These are phyloP conservation scores for Xylariales sp. DNA, from an alignment of 2,329 filamentous ascomycete species.

Conservation along the genomic window DNA sequence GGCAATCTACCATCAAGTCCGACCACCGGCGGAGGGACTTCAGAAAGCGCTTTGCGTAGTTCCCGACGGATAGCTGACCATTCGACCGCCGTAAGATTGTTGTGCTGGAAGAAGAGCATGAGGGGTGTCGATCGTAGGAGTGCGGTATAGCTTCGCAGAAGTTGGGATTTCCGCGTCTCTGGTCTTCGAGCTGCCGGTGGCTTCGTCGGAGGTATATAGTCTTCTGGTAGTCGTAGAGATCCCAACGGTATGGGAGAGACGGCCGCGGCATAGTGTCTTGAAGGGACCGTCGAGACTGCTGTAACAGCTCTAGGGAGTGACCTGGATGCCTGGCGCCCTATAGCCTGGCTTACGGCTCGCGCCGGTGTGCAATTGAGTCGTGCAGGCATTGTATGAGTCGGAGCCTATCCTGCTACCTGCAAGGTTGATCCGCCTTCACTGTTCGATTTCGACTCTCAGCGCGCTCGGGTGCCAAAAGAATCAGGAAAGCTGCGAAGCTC, in stretches of 20 bases:
- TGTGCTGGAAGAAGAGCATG: conserved; percentile 75
- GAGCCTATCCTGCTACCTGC: not conserved
- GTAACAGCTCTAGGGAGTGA: conserved; percentile 6
- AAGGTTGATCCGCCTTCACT: no score
- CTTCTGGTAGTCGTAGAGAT: conserved; percentile 34
- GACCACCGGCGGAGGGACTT: conserved; percentile 32
- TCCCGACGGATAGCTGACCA: conserved; percentile 70
- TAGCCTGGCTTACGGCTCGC: conserved; percentile 5
- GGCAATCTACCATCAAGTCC: conserved; percentile 33
- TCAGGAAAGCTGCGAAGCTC: no score
- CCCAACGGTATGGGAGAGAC: conserved; percentile 15
- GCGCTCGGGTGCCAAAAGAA: no score
- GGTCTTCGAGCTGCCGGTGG: conserved; percentile 83
- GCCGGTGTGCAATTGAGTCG: conserved; percentile 12
- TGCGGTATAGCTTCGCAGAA: conserved; percentile 81
- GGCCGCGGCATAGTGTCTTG: conserved; percentile 22
- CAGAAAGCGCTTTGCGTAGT: conserved; percentile 44
- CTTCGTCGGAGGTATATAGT: conserved; percentile 63
- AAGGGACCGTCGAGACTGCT: not conserved
- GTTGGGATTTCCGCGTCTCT: conserved; percentile 84
- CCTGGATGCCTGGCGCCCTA: conserved; percentile 3
- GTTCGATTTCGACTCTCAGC: no score
- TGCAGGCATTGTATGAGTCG: conserved; percentile 10
- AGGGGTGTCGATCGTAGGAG: conserved; percentile 80
- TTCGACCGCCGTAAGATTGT: conserved; percentile 66